Evolutionary conservation across 805 yeast species (phyloP), one percentile per base, ranked within the genome.

Genomic region (Spathaspora girioi): DNA sequence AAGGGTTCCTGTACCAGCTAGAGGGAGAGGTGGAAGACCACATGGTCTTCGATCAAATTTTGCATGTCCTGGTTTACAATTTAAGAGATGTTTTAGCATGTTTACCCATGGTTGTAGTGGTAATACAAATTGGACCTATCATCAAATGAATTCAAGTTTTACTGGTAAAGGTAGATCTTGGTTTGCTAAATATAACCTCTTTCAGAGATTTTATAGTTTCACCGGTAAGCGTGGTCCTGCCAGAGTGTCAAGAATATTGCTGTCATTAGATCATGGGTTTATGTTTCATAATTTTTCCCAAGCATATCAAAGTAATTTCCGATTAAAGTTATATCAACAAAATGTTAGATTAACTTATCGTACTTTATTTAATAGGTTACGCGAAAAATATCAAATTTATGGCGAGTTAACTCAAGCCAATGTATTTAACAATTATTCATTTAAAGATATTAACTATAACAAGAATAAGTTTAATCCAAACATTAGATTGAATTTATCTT

Each of bases 401-500:
- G 31, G 43, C n/a, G 29, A 44, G 11, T 18, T 43, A 23, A 7
- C 26, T 2, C 27, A 17, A 11, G 3, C 23, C 2, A 20, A 49
- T 17, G 5, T 14, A 2, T 18, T 29, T 27, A 35, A 14, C 17
- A 35, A 35, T n/a, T 15, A 35, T 35, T 23, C 26, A 23, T 23
- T 23, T 23, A 23, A 23, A 23, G 14, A 14, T 35, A 3, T 3
- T n/a, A 35, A 35, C 9, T 14, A 35, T 35, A 35, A 35, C 14
- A 29, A 7, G 5, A 23, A 29, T 23, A 49, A 40, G 20, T 47
- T 43, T 6, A 51, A 50, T 17, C 54, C 54, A 6, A 41, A 44
- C 7, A 52, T 68, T 42, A 58, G 70, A 42, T 58, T 69, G 44
- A 66, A 69, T 54, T 43, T 67, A 7, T 65, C 69, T 50, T 59